These are phyloP conservation scores for Auxenochlorella pyrenoidosa DNA, from an alignment of 139 green algal species.

Conservation along the genomic window DNA sequence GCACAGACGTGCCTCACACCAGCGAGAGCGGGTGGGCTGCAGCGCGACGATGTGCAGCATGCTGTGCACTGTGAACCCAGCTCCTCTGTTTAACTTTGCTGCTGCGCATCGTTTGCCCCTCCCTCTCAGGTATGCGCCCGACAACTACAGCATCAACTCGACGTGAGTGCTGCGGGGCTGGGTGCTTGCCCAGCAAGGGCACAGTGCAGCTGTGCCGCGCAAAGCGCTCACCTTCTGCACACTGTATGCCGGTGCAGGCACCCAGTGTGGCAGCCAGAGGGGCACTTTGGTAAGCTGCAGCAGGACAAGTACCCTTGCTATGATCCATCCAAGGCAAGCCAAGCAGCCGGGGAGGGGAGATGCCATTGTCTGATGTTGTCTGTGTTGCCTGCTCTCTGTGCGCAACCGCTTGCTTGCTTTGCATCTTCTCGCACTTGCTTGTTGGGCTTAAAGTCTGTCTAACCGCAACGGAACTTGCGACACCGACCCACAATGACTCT, in stretches of 20 bases:
- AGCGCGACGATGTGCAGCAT: background rate
- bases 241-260: background rate
- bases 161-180: background rate
- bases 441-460: no score
- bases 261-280: slow-evolving; percentile 37
- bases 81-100: background rate
- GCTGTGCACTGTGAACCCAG: no score
- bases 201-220: background rate
- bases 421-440: no score
- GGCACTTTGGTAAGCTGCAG: slow-evolving; percentile 29
- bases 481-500: no score
- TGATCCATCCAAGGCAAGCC: slow-evolving; percentile 34
- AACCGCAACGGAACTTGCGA: no score
- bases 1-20: slow-evolving; percentile 37
- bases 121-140: background rate
- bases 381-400: background rate
- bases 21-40: slow-evolving; percentile 24
- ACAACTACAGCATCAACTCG: background rate
- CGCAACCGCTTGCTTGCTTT: no score
- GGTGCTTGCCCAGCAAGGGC: background rate
- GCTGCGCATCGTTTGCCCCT: background rate
- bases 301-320: slow-evolving; percentile 47
- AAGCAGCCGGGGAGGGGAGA: no score
- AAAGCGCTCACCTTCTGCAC: background rate
- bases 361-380: background rate